A percentile compares a stretch with the other conserved stretches of the same genome.
Conservation (phyloP, 2,329 filamentous ascomycete genomes). For the Arthrobotrys conoides region DNA sequence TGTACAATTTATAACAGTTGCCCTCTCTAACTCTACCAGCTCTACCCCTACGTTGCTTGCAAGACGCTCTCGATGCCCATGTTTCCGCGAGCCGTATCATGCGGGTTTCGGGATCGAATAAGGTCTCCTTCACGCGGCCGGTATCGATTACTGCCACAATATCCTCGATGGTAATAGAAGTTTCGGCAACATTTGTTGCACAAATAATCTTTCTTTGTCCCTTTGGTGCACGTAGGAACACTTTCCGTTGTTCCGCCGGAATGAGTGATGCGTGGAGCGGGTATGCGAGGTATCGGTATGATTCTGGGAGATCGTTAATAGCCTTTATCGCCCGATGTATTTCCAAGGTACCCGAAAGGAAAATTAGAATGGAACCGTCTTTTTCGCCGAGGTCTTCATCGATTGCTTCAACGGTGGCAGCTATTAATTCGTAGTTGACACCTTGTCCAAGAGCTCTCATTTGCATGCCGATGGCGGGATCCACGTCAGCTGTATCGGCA, state of each 20-base stretch:
- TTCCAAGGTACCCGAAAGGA: constrained; percentile 86
- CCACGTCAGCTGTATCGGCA: constrained; percentile 60
- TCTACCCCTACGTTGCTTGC: constrained; percentile 92
- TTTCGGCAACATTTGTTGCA: constrained; percentile 97
- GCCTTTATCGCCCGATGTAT: constrained; percentile 77
- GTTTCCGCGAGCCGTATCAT: constrained; percentile 95
- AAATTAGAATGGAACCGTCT: constrained; percentile 92
- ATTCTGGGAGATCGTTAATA: constrained; percentile 59
- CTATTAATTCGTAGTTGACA: constrained; percentile 91
- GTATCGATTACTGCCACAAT: constrained; percentile 96
- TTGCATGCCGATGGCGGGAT: constrained; percentile 60
- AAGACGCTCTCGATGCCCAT: constrained; percentile 93
- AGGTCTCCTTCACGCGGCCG: constrained; percentile 95
- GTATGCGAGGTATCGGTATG: constrained; percentile 74
- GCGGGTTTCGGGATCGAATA: constrained; percentile 90
- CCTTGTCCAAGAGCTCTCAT: constrained; percentile 66
- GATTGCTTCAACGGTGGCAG: constrained; percentile 83
- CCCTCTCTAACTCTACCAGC: constrained; percentile 93
- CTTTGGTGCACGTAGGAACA: constrained; percentile 81
- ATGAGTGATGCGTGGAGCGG: constrained; percentile 93
- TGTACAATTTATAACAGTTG: constrained; percentile 95
- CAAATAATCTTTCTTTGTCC: constrained; percentile 93
- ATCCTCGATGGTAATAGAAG: constrained; percentile 98
- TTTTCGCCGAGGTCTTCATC: constrained; percentile 80
- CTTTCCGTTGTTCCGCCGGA: constrained; percentile 86